Percentiles rank a stretch among this genome's conserved stretches.
These are phyloP conservation scores for Auriculariales sp. DNA, from an alignment of 768 basidiomycete species.

Conservation along the genomic window DNA sequence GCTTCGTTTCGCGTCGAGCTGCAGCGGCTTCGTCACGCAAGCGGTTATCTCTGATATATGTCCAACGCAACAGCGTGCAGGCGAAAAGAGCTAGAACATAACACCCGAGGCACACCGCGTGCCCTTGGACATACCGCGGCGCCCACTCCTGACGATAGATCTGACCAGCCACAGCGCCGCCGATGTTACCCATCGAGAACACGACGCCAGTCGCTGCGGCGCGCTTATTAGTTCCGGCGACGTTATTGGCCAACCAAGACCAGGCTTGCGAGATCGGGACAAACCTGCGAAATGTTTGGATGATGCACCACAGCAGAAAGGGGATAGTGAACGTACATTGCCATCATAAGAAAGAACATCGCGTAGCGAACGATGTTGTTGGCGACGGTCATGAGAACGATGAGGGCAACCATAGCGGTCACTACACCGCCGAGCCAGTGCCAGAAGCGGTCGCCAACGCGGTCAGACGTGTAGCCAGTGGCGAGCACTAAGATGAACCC, in stretches of 20 bases:
- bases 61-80: background rate
- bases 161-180: slow-evolving; percentile 16
- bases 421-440: slow-evolving; percentile 12
- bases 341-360: slow-evolving; percentile 21
- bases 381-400: slow-evolving; percentile 16
- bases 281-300: background rate
- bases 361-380: slow-evolving; percentile 16
- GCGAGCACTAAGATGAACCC: slow-evolving; percentile 4
- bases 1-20: background rate
- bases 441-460: slow-evolving; percentile 12
- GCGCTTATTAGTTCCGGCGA: slow-evolving; percentile 7
- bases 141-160: slow-evolving; percentile 11
- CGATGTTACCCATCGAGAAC: slow-evolving; percentile 20
- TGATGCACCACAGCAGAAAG: slow-evolving; percentile 1
- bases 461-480: slow-evolving; percentile 12
- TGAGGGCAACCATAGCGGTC: slow-evolving; percentile 14
- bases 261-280: background rate
- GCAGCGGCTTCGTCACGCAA: background rate
- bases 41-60: background rate
- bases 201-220: slow-evolving; percentile 18
- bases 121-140: slow-evolving; percentile 20
- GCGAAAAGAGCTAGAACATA: background rate
- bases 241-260: background rate
- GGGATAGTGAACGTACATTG: slow-evolving; percentile 13
- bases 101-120: slow-evolving; percentile 14